Base-by-base conservation (phyloP, 225 moss, liverwort and hornwort genomes). In the Bryum argenteum region DNA sequence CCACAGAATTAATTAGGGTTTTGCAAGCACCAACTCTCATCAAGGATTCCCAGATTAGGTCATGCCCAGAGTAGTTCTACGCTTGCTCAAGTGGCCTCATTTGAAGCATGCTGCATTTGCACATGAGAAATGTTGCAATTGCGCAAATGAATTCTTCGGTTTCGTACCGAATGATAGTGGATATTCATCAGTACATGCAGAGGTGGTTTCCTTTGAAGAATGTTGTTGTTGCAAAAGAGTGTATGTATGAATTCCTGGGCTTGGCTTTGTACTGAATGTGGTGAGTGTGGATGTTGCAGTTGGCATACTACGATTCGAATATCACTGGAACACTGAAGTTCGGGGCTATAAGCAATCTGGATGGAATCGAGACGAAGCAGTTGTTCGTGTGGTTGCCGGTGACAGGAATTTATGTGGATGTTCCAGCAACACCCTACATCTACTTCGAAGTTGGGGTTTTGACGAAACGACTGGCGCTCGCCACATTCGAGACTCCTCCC, bases 381-480 rank as follows among this genome's bases (percentile, higher is more conserved):
- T 83, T 83, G 16, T 88, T 93, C 52, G 87, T 95, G 47, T 95
- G 95, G 95, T 60, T 95, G 43, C 69, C 84, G 14, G 86, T 95
- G 41, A 88, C 88, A 28, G 89, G 86, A 64, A 93, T 95, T 60
- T 85, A 93, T 56, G 84, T 90, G 10, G 89, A 89, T 53, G 64
- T 81, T 61, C 79, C 75, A 38, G 63, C 87, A 38, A 78, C 91
- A 5, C 74, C 80, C 18, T 79, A 89, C 71, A 87, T 95, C 60
- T 89, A 89, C 84, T 91, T 95, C 42, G 74, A 89, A 75, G 89
- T 91, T 5, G 95, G 95, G 14, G 82, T 87, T 40, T 41, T 95
- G 67, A 84, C 93, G 52, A 95, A 93, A 80, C 80, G 89, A 39
- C 89, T 95, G 41, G 75, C 79, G 23, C 68, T 85, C 17, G 88